Evolutionary conservation across 148 eudicot genomes (phyloP).

Genomic region (Chenopodium album): DNA sequence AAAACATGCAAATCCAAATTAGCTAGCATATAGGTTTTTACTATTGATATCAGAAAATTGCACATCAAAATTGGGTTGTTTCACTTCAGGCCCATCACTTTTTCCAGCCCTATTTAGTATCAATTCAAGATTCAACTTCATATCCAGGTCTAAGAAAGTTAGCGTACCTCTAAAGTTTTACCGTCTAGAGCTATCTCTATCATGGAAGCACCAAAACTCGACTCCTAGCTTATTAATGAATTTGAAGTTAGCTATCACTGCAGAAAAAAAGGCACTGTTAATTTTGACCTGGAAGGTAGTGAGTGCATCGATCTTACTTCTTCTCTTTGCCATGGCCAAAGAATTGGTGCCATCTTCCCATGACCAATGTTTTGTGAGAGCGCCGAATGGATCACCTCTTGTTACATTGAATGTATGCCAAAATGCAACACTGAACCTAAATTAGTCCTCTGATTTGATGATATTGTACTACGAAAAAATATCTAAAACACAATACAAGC

Average conservation of each 20-base stretch:
- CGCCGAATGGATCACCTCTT: slow-evolving; percentile 94
- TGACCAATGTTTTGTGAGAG: slow-evolving; percentile 90
- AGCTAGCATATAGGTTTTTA: neutral
- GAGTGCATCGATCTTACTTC: slow-evolving; percentile 55
- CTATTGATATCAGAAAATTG: neutral
- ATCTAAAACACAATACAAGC: too few species aligned
- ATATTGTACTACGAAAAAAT: too few species aligned
- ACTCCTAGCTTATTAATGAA: slow-evolving; percentile 93
- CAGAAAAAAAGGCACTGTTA: slow-evolving; percentile 11
- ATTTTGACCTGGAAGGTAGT: neutral
- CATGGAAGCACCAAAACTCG: slow-evolving; percentile 97
- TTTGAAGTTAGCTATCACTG: slow-evolving; percentile 99
- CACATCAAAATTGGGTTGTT: neutral
- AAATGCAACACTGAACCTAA: too few species aligned
- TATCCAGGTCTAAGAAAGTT: neutral
- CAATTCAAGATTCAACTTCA: neutral
- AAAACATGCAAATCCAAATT: neutral
- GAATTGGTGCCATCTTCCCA: slow-evolving; percentile 99
- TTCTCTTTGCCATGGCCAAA: slow-evolving; percentile 86
- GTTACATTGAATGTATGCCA: slow-evolving; percentile 18
- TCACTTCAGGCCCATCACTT: neutral
- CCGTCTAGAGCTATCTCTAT: slow-evolving; percentile 98
- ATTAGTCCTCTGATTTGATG: too few species aligned
- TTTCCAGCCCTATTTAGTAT: neutral
- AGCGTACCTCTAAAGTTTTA: slow-evolving; percentile 65